Evolutionary conservation across 2,329 filamentous ascomycete genomes (phyloP).

Genomic region (Phaeosphaeriaceae sp.): DNA sequence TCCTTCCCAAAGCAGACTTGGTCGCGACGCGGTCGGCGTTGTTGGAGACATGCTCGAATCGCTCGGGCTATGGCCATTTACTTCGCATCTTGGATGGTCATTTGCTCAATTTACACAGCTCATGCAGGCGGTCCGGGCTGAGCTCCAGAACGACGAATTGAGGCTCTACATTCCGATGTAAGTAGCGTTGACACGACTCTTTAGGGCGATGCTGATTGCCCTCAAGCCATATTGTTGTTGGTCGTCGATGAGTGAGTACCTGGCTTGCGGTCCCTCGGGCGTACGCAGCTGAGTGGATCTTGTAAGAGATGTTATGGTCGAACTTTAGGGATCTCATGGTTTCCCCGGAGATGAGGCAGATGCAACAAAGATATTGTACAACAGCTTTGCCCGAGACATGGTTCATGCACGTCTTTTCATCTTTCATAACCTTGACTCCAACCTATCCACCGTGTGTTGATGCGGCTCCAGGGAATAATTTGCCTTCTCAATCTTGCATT

Average conservation of each 20-base stretch:
- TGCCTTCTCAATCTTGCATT: neutral
- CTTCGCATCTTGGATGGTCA: slow-evolving; percentile 39
- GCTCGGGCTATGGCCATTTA: slow-evolving; percentile 47
- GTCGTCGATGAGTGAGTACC: neutral
- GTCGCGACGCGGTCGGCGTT: slow-evolving; percentile 34
- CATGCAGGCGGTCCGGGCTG: slow-evolving; percentile 34
- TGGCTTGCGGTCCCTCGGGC: too few species aligned
- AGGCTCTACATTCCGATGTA: slow-evolving; percentile 48
- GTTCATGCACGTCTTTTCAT: neutral
- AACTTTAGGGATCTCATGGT: neutral
- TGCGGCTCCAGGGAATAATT: neutral
- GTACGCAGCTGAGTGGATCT: neutral
- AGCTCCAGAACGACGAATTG: slow-evolving; percentile 37
- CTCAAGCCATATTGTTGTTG: slow-evolving; percentile 3
- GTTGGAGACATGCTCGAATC: slow-evolving; percentile 47
- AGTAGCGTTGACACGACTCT: slow-evolving; percentile 12
- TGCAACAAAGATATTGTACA: neutral
- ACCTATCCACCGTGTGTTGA: neutral
- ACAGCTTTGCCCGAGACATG: neutral
- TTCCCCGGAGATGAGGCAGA: neutral
- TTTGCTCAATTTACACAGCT: slow-evolving; percentile 37
- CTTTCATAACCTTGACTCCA: neutral
- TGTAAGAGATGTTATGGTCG: neutral
- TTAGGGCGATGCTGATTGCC: slow-evolving; percentile 15
- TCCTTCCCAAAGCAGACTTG: slow-evolving; percentile 36